These are phyloP conservation scores for Protomyces inundatus DNA, from an alignment of 1,139 yeast genomes.

Conservation along the genomic window DNA sequence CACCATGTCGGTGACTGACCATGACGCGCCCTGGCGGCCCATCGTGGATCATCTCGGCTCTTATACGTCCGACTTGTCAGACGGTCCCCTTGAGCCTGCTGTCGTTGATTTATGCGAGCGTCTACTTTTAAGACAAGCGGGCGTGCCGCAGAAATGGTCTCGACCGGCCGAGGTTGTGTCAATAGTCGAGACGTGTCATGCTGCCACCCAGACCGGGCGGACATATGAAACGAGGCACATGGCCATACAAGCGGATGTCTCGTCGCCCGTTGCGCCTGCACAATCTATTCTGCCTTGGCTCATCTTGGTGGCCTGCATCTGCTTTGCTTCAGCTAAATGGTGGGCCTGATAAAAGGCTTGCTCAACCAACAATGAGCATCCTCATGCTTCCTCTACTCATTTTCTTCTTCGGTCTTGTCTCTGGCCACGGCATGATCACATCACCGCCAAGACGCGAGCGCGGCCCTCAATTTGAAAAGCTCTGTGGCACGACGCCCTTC, in stretches of 20 bases:
- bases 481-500: too few relatives aligned
- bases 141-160: too few relatives aligned
- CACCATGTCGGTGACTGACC: not conserved
- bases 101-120: not conserved
- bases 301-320: not conserved
- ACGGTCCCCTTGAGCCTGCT: not conserved
- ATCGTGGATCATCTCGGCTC: not conserved
- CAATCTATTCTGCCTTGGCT: not conserved
- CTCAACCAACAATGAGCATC: too few relatives aligned
- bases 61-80: not conserved
- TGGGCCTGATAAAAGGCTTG: too few relatives aligned
- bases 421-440: too few relatives aligned
- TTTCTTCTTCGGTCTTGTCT: not conserved
- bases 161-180: not conserved
- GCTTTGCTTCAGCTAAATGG: too few relatives aligned
- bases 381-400: not conserved
- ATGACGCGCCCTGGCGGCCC: not conserved
- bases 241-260: not conserved
- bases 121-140: not conserved
- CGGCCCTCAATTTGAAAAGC: too few relatives aligned
- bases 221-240: not conserved
- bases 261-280: not conserved
- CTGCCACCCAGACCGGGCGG: not conserved
- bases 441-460: too few relatives aligned
- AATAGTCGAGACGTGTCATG: not conserved